phyloP scores from a whole-genome alignment of 352 stramenopile species.

The Globisporangium nodosum region DNA sequence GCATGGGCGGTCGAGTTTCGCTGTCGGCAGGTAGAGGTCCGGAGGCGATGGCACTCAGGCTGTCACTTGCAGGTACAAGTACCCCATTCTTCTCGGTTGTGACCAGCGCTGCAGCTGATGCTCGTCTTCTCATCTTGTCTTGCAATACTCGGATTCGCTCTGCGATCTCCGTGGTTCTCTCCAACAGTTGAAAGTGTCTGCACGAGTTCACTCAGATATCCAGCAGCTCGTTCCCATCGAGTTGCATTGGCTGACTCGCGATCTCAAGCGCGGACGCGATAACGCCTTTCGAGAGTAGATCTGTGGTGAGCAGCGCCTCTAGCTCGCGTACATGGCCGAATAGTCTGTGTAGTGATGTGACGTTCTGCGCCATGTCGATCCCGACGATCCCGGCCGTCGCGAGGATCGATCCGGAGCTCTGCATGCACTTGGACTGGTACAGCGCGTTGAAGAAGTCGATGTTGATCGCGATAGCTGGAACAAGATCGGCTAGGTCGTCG shows the following conservation, averaged over 20 bases:
- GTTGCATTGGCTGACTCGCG: background rate
- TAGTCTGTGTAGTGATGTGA: background rate
- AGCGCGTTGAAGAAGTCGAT: no score
- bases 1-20: no score
- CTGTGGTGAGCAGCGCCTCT: background rate
- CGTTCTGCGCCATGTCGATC: slow-evolving; percentile 8
- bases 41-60: no score
- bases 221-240: background rate
- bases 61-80: no score
- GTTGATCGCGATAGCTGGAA: background rate
- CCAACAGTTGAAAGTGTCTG: background rate
- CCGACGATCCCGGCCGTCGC: slow-evolving; percentile 12
- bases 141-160: background rate
- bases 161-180: background rate
- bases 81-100: no score
- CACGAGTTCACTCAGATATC: background rate
- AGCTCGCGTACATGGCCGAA: background rate
- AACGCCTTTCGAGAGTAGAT: background rate
- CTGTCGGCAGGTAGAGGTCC: no score
- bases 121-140: background rate
- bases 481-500: slow-evolving; percentile 5
- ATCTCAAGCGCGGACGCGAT: background rate
- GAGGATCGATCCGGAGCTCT: slow-evolving; percentile 11
- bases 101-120: no score
- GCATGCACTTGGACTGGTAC: slow-evolving; percentile 17